phyloP scores from a whole-genome alignment of 2,329 filamentous ascomycete species.

The Penicillium polonicum region DNA sequence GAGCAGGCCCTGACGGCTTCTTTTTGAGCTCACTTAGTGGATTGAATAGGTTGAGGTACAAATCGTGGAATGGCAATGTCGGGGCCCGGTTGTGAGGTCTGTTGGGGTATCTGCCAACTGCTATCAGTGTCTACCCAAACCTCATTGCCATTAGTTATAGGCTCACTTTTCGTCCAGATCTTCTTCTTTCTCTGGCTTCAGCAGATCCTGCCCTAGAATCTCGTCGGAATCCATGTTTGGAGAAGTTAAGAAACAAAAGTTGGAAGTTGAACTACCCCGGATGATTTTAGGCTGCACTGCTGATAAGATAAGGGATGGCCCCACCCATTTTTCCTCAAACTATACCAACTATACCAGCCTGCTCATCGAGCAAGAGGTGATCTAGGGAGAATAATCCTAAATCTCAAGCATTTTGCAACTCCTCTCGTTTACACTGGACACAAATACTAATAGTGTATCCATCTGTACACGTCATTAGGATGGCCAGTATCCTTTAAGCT shows the following conservation, averaged over 20 bases:
- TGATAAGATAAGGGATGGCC: slow-evolving; percentile 25
- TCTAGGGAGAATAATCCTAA: too few species aligned
- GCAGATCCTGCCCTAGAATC: slow-evolving; percentile 15
- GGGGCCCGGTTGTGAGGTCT: slow-evolving; percentile 76
- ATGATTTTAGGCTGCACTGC: slow-evolving; percentile 27
- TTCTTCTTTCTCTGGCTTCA: slow-evolving; percentile 19
- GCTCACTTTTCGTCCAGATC: slow-evolving; percentile 35
- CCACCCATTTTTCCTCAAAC: neutral
- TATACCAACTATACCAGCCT: too few species aligned
- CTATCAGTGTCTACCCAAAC: slow-evolving; percentile 7
- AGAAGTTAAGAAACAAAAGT: neutral
- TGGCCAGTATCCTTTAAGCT: too few species aligned
- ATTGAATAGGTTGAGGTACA: slow-evolving; percentile 78
- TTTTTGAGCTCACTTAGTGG: slow-evolving; percentile 77
- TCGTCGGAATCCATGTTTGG: slow-evolving; percentile 32
- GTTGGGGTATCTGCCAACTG: slow-evolving; percentile 65
- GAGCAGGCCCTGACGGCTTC: slow-evolving; percentile 56
- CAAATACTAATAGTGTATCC: too few species aligned
- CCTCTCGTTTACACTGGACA: too few species aligned
- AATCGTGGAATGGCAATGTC: slow-evolving; percentile 77
- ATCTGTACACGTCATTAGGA: too few species aligned
- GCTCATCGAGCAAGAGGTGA: too few species aligned
- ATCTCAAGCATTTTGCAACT: too few species aligned
- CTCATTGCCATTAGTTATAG: too few species aligned
- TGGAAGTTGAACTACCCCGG: slow-evolving; percentile 7